phyloP scores from a whole-genome alignment of 306 rosid genomes.

The Acmispon strigosus region DNA sequence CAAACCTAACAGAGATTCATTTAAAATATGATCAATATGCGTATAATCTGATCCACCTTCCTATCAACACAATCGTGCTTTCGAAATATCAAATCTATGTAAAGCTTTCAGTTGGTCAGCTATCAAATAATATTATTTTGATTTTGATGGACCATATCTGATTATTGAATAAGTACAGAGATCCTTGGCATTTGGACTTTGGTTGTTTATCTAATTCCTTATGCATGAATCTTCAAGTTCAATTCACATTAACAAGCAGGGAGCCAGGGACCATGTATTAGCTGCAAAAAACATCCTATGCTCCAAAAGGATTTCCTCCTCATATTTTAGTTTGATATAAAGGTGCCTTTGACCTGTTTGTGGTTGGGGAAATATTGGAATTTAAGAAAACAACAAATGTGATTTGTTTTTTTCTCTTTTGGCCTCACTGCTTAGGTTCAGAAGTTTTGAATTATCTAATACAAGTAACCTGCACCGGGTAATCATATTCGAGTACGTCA shows the following conservation, averaged over 20 bases:
- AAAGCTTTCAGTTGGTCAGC: constrained; percentile 23
- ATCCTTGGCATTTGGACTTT: constrained; percentile 25
- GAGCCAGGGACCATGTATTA: constrained; percentile 16
- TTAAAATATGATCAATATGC: neutral
- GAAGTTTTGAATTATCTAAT: too few relatives aligned
- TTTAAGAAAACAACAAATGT: constrained; percentile 18
- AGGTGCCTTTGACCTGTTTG: constrained; percentile 19
- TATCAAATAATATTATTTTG: neutral
- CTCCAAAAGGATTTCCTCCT: constrained; percentile 14
- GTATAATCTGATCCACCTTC: constrained; percentile 10
- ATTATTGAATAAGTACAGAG: neutral
- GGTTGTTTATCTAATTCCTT: constrained; percentile 14
- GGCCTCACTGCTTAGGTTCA: neutral
- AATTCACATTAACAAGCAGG: constrained; percentile 4
- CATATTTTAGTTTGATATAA: neutral
- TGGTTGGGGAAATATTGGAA: constrained; percentile 27
- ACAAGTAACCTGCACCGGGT: too few relatives aligned
- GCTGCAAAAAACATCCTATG: constrained; percentile 14
- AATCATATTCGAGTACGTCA: too few relatives aligned
- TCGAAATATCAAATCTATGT: constrained; percentile 11
- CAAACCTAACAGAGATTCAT: constrained; percentile 1
- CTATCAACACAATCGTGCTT: constrained; percentile 10
- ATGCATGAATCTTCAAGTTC: constrained; percentile 10
- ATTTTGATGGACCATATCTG: constrained; percentile 13
- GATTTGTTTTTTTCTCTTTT: neutral